Percentiles rank a stretch among this genome's conserved stretches.
Evolutionary conservation across 805 yeast species (phyloP).

Genomic region (Metschnikowia cubensis): DNA sequence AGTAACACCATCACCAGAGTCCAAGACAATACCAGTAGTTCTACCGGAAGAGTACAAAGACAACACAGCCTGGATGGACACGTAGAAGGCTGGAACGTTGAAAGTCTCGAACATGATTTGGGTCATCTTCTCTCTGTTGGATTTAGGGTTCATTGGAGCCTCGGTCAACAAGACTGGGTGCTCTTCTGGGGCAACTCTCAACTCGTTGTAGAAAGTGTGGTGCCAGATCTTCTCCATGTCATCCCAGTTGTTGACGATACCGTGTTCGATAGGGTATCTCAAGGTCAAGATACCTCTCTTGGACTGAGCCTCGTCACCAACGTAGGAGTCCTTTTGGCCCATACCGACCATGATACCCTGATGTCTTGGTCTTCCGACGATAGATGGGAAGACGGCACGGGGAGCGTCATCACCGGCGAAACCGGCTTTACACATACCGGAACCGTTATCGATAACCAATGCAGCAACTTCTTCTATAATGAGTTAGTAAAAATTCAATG

Average conservation of each 20-base stretch:
- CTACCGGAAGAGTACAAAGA: constrained; percentile 99
- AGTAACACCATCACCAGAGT: constrained; percentile 99
- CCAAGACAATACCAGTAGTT: constrained; percentile 99
- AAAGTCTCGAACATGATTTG: constrained; percentile 98
- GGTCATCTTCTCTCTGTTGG: constrained; percentile 99
- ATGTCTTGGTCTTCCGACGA: constrained; percentile 99
- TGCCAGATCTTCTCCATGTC: constrained; percentile 99
- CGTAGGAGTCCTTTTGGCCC: constrained; percentile 99
- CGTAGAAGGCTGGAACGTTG: constrained; percentile 99
- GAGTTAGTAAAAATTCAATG: constrained; percentile 15
- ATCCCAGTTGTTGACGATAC: constrained; percentile 99
- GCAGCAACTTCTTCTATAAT: constrained; percentile 46
- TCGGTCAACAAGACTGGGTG: constrained; percentile 99
- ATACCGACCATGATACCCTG: constrained; percentile 99
- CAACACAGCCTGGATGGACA: constrained; percentile 96
- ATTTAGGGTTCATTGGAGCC: constrained; percentile 99
- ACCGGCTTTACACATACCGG: constrained; percentile 99
- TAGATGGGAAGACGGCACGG: constrained; percentile 99
- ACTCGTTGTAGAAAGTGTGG: constrained; percentile 99
- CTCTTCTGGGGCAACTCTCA: constrained; percentile 99
- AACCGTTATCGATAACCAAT: constrained; percentile 97
- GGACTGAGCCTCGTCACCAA: constrained; percentile 99
- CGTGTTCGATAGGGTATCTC: constrained; percentile 99
- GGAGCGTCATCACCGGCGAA: constrained; percentile 99
- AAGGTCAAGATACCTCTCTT: constrained; percentile 99